Evolutionary conservation across 2,329 filamentous ascomycete genomes (phyloP), one percentile per base, ranked within the genome.

Genomic region (Sarocladium strictum): DNA sequence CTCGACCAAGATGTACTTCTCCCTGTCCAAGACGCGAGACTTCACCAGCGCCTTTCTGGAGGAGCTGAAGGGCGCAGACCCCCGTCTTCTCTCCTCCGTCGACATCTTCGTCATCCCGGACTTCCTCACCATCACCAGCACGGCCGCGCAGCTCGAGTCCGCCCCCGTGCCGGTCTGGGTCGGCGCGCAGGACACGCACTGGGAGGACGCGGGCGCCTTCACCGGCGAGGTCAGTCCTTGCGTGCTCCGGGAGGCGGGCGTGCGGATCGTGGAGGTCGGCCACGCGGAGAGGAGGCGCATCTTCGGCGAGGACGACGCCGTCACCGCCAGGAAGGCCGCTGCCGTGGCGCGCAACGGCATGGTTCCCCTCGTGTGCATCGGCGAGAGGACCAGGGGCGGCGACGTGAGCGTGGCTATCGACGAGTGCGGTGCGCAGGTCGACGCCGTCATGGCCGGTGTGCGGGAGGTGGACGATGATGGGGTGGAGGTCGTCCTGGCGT

Each of bases 1-100:
- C 59, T 87, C 84, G 47, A 82, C 87, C 37, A 91, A 91, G 64
- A 88, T 90, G 82, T 91, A 92, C 77, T 92, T 92, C 71, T 81
- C 85, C 58, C 78, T 85, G 9, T 70, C 78, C 11, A 76, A 77
- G 57, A 91, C 87, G 1, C 71, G 77, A 45, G 64, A 75, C 54
- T 86, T 85, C 64, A 72, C 81, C 64, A 60, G 68, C 52, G 69
- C 70, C 6, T 67, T 87, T 15, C 69, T 81, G 14, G 60, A 71
- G 27, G 74, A 74, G 9, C 65, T 79, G 37, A 66, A 74, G 19
- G 69, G 75, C 23, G 64, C 73, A 32, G 64, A 72, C 3, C 63
- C 72, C 19, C 65, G 70, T 27, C 66, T 73, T 53, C 66, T 73
- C 14, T 69, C 77, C 27, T 72, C 79, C 52, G 69, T 89, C 57